A percentile compares a stretch with the other conserved stretches of the same genome.
Evolutionary conservation across 83 land plant genomes (phyloP).

Genomic region (Thuja plicata): DNA sequence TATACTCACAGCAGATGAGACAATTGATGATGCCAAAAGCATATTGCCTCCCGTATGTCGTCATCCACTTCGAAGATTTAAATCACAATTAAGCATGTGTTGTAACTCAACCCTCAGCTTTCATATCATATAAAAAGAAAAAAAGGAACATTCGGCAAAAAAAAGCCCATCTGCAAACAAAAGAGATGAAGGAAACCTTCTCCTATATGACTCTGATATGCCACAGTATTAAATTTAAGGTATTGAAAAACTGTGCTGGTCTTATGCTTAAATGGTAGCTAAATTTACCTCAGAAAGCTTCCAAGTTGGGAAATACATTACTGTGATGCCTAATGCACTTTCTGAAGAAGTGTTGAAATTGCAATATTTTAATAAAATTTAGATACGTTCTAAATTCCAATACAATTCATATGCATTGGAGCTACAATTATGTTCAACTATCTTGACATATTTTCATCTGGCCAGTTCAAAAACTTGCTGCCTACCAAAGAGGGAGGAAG

Average conservation of each 20-base stretch:
- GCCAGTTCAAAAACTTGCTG: constrained; percentile 80
- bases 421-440: background rate
- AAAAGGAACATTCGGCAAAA: background rate
- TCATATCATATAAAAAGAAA: background rate
- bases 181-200: background rate
- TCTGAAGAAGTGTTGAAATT: background rate
- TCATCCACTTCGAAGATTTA: background rate
- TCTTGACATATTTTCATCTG: constrained; percentile 20
- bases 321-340: background rate
- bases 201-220: constrained; percentile 6
- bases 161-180: background rate
- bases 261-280: background rate
- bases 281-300: background rate
- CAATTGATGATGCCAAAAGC: constrained; percentile 3
- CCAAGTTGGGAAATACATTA: background rate
- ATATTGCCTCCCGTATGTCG: background rate
- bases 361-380: background rate
- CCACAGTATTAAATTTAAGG: background rate
- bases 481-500: constrained; percentile 78
- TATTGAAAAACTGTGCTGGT: background rate
- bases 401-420: background rate
- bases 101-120: background rate
- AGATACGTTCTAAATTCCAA: background rate
- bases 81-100: background rate
- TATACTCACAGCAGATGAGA: background rate